Conservation (phyloP, 2,329 filamentous ascomycete species). For the Immersiporthe knoxdaviesiana region DNA sequence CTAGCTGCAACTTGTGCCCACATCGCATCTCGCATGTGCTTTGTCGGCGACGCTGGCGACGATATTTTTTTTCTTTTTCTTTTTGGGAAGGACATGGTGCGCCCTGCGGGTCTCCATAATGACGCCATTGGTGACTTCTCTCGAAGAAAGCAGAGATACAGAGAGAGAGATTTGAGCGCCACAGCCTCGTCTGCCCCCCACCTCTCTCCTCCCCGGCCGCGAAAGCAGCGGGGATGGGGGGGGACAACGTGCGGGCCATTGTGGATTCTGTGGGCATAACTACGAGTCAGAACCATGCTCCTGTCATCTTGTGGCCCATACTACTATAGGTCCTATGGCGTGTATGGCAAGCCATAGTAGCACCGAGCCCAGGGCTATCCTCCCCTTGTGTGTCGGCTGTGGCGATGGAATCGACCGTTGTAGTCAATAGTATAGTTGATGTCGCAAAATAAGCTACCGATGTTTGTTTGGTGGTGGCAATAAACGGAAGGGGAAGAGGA, state of each 20-base stretch:
- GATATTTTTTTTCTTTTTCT: neutral
- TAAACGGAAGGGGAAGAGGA: no score
- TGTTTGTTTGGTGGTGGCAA: neutral
- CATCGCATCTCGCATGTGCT: neutral
- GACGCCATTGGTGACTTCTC: neutral
- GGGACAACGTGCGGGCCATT: neutral
- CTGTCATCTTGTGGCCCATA: slow-evolving; percentile 5
- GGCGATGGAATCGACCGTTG: neutral
- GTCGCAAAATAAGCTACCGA: neutral
- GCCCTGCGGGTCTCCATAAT: neutral
- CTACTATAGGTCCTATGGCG: no score
- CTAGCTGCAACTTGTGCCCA: neutral
- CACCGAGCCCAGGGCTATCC: neutral
- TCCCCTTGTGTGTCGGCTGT: neutral
- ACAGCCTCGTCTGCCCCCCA: neutral
- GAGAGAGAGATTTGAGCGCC: neutral
- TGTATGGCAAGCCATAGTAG: neutral
- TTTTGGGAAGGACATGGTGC: neutral
- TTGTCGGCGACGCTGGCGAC: neutral
- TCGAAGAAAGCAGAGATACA: neutral
- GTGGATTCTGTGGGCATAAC: neutral
- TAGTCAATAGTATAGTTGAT: neutral
- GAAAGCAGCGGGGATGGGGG: slow-evolving; percentile 4
- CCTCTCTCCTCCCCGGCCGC: neutral
- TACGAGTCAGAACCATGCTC: slow-evolving; percentile 5